Evolutionary conservation across 2,329 filamentous ascomycete genomes (phyloP).

Genomic region (Neurospora crassa): DNA sequence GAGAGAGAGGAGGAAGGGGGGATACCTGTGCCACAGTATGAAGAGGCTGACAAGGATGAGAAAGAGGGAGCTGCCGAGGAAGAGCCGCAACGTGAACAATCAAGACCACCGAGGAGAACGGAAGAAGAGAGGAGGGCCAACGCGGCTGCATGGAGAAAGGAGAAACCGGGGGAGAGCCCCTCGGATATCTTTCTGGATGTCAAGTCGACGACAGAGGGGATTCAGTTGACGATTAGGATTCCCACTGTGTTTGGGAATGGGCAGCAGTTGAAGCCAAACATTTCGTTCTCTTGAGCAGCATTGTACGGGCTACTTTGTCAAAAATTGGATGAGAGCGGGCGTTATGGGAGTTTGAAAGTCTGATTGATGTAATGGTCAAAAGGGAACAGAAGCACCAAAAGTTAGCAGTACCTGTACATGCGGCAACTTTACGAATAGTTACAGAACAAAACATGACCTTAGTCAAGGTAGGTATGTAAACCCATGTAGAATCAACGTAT

Average conservation of each 20-base stretch:
- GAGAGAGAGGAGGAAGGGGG: not conserved
- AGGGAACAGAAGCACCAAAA: too few species aligned
- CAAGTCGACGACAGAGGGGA: slow-evolving; percentile 47
- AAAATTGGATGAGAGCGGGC: not conserved
- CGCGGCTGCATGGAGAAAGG: slow-evolving; percentile 27
- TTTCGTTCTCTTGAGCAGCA: slow-evolving; percentile 20
- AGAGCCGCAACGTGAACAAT: slow-evolving; percentile 9
- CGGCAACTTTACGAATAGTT: too few species aligned
- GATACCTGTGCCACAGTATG: not conserved
- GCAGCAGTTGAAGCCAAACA: slow-evolving; percentile 21
- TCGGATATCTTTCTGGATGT: slow-evolving; percentile 49
- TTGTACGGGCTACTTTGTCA: too few species aligned
- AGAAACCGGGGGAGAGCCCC: slow-evolving; percentile 30
- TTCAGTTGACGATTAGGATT: slow-evolving; percentile 48
- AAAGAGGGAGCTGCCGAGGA: not conserved
- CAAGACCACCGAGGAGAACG: slow-evolving; percentile 11
- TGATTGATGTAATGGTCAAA: not conserved
- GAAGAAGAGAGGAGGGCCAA: slow-evolving; percentile 25
- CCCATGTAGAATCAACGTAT: too few species aligned
- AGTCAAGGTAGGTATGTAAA: too few species aligned
- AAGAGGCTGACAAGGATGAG: not conserved
- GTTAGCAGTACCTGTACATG: too few species aligned
- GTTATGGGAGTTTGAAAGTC: not conserved
- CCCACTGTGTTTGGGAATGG: slow-evolving; percentile 41
- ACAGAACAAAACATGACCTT: too few species aligned